phyloP scores from a whole-genome alignment of 345 rosid genomes.

The Eucalyptus curtisii region DNA sequence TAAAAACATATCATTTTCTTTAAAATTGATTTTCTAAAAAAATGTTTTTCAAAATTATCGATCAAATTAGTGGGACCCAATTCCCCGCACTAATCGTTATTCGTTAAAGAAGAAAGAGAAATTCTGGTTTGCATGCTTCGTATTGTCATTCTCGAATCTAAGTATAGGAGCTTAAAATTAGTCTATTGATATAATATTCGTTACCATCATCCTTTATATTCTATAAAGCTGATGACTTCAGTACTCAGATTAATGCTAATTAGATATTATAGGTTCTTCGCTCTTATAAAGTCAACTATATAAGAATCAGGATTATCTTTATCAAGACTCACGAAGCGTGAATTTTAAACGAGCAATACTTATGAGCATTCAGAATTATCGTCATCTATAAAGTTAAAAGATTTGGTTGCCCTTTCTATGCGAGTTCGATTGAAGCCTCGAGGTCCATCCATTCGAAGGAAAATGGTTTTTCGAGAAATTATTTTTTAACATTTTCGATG shows the following conservation, averaged over 20 bases:
- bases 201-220: neutral
- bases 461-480: neutral
- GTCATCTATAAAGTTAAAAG: neutral
- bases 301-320: too few relatives aligned
- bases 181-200: neutral
- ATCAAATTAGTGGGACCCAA: too few relatives aligned
- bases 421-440: rapidly evolving
- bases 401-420: neutral
- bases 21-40: too few relatives aligned
- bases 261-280: neutral
- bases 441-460: neutral
- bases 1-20: too few relatives aligned
- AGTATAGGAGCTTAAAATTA: neutral
- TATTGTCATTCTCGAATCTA: neutral
- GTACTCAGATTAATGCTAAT: neutral
- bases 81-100: too few relatives aligned
- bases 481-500: rapidly evolving
- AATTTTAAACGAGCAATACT: neutral
- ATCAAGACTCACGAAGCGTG: rapidly evolving
- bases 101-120: too few relatives aligned
- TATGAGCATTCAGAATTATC: neutral
- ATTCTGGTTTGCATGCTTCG: neutral
- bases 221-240: neutral
- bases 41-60: too few relatives aligned
- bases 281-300: neutral